Conservation (phyloP, 2,329 filamentous ascomycete species). For the Pezicula neosporulosa region DNA sequence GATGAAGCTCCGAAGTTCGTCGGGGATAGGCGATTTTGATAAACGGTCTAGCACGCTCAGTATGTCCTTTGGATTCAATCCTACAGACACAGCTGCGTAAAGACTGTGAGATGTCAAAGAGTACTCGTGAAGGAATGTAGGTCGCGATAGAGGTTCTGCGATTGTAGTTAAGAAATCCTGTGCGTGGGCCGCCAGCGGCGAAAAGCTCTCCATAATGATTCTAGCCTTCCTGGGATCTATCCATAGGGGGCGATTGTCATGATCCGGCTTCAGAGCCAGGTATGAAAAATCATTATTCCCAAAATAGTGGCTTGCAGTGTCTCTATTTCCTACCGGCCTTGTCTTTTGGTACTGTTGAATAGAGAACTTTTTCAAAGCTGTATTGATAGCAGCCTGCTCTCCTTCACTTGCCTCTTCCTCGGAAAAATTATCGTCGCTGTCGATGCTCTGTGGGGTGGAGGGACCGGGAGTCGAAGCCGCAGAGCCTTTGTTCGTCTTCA, state of each 20-base stretch:
- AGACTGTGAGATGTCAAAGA: conserved; percentile 86
- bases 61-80: conserved; percentile 85
- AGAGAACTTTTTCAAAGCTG: conserved; percentile 58
- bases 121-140: conserved; percentile 91
- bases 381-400: conserved; percentile 49
- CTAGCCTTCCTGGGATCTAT: conserved; percentile 83
- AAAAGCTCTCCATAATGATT: conserved; percentile 94
- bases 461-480: conserved; percentile 58
- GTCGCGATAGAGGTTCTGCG: conserved; percentile 86
- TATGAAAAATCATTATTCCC: conserved; percentile 66
- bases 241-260: conserved; percentile 87
- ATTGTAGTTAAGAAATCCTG: conserved; percentile 96
- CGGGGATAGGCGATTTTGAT: conserved; percentile 82
- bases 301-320: conserved; percentile 31
- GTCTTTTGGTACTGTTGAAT: conserved; percentile 21
- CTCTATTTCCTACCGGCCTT: conserved; percentile 16
- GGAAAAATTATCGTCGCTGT: conserved; percentile 48
- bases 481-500: conserved; percentile 55
- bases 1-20: conserved; percentile 75
- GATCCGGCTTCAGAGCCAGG: conserved; percentile 80
- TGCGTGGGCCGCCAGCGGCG: conserved; percentile 77
- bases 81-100: conserved; percentile 92
- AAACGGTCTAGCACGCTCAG: conserved; percentile 84
- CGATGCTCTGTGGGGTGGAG: conserved; percentile 55
- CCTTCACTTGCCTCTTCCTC: conserved; percentile 49